These are phyloP conservation scores for Phytophthora colocasiae DNA, from an alignment of 352 stramenopile genomes.

Conservation along the genomic window DNA sequence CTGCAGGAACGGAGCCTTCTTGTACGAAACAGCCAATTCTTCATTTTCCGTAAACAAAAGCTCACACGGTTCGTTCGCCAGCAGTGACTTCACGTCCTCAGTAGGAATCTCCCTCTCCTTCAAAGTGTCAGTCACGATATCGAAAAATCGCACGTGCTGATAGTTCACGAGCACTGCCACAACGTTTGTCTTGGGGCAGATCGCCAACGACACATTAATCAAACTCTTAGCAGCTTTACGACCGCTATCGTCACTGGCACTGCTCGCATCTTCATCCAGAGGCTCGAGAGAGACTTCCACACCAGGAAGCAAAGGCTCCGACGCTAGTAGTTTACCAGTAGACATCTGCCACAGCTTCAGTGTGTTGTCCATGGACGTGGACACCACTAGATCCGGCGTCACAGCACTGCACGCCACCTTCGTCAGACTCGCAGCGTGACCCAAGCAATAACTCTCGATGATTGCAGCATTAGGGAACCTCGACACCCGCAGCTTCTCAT, in stretches of 20 bases:
- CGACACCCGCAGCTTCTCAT: slow-evolving; percentile 89
- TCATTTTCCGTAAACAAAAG: slow-evolving; percentile 56
- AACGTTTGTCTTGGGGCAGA: slow-evolving; percentile 63
- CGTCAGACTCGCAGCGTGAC: slow-evolving; percentile 74
- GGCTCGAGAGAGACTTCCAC: slow-evolving; percentile 36
- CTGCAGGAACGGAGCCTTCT: slow-evolving; percentile 65
- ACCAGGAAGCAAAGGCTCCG: slow-evolving; percentile 48
- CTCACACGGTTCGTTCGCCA: slow-evolving; percentile 57
- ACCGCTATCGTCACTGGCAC: slow-evolving; percentile 31
- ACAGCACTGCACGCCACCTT: slow-evolving; percentile 55
- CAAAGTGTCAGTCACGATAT: slow-evolving; percentile 48
- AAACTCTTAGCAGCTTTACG: slow-evolving; percentile 48
- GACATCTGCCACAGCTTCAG: slow-evolving; percentile 79
- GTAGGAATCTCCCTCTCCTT: slow-evolving; percentile 32
- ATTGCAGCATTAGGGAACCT: slow-evolving; percentile 76
- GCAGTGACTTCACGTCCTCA: slow-evolving; percentile 44
- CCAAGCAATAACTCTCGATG: slow-evolving; percentile 87
- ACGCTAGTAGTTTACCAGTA: slow-evolving; percentile 60
- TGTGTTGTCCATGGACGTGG: slow-evolving; percentile 84
- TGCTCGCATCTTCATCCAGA: slow-evolving; percentile 32
- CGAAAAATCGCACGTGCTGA: slow-evolving; percentile 58
- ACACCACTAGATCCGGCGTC: slow-evolving; percentile 64
- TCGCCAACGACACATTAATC: slow-evolving; percentile 63
- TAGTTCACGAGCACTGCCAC: slow-evolving; percentile 66
- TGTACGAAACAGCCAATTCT: slow-evolving; percentile 63